Evolutionary conservation across 2,329 filamentous ascomycete species (phyloP), one percentile per base, ranked within the genome.

Genomic region (Polychaeton citri): DNA sequence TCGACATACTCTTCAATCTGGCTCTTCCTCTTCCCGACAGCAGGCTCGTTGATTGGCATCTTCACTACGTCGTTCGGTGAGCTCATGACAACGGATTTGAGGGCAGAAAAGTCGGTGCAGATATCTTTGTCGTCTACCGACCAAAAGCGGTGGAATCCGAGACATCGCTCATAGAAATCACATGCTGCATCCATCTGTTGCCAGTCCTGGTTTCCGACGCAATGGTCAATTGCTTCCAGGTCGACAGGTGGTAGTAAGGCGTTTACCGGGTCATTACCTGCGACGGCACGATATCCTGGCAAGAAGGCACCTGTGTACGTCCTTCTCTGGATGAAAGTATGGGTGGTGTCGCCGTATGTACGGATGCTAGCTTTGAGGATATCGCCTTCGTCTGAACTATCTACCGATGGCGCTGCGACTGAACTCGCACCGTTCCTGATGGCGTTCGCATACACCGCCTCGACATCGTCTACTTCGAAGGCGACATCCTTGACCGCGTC

Each of bases 1-100:
- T 83, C 70, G 46, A 95, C 77, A 38, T 66, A 68, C 38, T 95
- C 88, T 60, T 95, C 87, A 49, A 96, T 95, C 64, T 96, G 88
- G 8, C 78, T 84, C 60, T 85, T 83, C 63, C 84, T 88, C 66
- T 90, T 90, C 40, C 87, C 88, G 1, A 74, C 67, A 0, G 88
- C 88, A 2, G 88, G 88, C 64, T 95, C 87, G 67, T 95, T 95
- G 72, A 96, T 93, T 51, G 88, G 88, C 86, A 95, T 95, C 66
- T 95, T 95, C 61, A 95, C 85, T 4, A 81, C 59, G 39, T 88
- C 81, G 64, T 87, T 84, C 41, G 77, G 76, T 4, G 79, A 84
- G 30, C 81, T 75, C 86, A 95, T 94, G 54, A 95, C 88, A 52
- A 95, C 78, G 52, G 76, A 83, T 62, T 79, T 85, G 33, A 95